phyloP scores from a whole-genome alignment of 2,329 filamentous ascomycete species.

The Penicillium sp. region DNA sequence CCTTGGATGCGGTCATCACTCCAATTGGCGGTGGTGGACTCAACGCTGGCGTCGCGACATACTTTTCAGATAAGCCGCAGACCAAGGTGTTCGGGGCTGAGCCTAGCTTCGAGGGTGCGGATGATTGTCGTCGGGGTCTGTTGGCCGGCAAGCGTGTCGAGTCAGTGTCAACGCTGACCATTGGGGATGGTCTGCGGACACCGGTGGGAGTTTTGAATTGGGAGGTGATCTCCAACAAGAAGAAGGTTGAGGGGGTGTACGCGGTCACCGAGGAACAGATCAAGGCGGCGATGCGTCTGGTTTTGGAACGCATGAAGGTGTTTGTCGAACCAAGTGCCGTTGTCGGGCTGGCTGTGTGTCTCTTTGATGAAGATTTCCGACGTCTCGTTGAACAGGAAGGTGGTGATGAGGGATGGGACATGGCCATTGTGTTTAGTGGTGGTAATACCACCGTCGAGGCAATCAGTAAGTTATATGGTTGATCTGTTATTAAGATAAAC shows the following conservation, averaged over 20 bases:
- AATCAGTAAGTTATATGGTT: slow-evolving; percentile 60
- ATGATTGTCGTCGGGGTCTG: slow-evolving; percentile 79
- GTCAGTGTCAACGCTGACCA: slow-evolving; percentile 74
- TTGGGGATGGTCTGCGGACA: slow-evolving; percentile 88
- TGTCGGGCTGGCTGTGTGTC: slow-evolving; percentile 79
- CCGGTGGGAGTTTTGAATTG: slow-evolving; percentile 79
- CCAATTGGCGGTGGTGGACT: slow-evolving; percentile 90
- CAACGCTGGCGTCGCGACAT: slow-evolving; percentile 80
- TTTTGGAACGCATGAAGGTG: slow-evolving; percentile 87
- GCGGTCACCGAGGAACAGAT: slow-evolving; percentile 85
- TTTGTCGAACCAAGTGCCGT: slow-evolving; percentile 87
- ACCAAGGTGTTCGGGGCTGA: slow-evolving; percentile 86
- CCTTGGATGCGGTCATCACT: slow-evolving; percentile 74
- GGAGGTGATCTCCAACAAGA: slow-evolving; percentile 72
- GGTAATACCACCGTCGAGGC: slow-evolving; percentile 70
- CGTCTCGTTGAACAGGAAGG: slow-evolving; percentile 67
- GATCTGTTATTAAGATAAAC: neutral
- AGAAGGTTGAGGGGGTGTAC: slow-evolving; percentile 73
- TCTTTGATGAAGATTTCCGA: slow-evolving; percentile 87
- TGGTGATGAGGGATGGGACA: slow-evolving; percentile 75
- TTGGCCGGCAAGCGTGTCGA: slow-evolving; percentile 68
- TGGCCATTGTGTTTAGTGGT: slow-evolving; percentile 67
- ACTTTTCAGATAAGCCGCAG: slow-evolving; percentile 63
- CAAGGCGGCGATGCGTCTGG: slow-evolving; percentile 72
- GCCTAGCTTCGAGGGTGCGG: slow-evolving; percentile 79